Evolutionary conservation across 108 stramenopile species (phyloP).

Genomic region (Mediolabrus comicus): DNA sequence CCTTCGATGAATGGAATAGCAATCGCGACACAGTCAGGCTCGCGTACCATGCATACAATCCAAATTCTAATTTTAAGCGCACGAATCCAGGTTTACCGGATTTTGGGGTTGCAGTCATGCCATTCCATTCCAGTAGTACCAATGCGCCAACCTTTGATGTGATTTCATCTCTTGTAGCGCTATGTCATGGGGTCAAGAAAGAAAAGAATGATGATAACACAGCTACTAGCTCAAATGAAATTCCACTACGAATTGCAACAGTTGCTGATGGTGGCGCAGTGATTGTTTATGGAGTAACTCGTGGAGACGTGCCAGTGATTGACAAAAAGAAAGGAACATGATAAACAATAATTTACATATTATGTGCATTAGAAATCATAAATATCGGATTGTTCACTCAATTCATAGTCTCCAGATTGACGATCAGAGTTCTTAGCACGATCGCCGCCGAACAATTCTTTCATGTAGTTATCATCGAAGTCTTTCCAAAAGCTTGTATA

Average conservation of each 20-base stretch:
- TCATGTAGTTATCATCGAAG: slow-evolving; percentile 65
- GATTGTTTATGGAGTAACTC: slow-evolving; percentile 72
- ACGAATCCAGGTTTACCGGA: slow-evolving; percentile 75
- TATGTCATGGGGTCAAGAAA: slow-evolving; percentile 15
- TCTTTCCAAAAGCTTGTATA: slow-evolving; percentile 51
- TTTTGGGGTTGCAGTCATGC: slow-evolving; percentile 67
- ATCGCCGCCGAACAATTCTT: slow-evolving; percentile 65
- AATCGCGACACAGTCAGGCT: slow-evolving; percentile 13
- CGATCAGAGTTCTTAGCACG: slow-evolving; percentile 4
- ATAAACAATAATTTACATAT: neutral
- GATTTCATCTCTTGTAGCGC: slow-evolving; percentile 28
- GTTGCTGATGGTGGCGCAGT: slow-evolving; percentile 81
- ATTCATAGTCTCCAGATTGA: slow-evolving; percentile 36
- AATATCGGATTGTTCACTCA: slow-evolving; percentile 16
- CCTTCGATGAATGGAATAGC: neutral
- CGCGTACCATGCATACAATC: slow-evolving; percentile 73
- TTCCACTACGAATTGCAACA: slow-evolving; percentile 68
- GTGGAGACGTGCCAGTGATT: slow-evolving; percentile 53
- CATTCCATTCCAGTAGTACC: slow-evolving; percentile 33
- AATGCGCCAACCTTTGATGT: slow-evolving; percentile 30
- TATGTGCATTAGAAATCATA: slow-evolving; percentile 15
- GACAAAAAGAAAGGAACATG: neutral
- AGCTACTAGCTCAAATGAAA: slow-evolving; percentile 21
- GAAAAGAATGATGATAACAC: neutral
- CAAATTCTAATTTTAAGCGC: slow-evolving; percentile 64